Conservation (phyloP, 352 stramenopile species). For the Phytopythium vexans region DNA sequence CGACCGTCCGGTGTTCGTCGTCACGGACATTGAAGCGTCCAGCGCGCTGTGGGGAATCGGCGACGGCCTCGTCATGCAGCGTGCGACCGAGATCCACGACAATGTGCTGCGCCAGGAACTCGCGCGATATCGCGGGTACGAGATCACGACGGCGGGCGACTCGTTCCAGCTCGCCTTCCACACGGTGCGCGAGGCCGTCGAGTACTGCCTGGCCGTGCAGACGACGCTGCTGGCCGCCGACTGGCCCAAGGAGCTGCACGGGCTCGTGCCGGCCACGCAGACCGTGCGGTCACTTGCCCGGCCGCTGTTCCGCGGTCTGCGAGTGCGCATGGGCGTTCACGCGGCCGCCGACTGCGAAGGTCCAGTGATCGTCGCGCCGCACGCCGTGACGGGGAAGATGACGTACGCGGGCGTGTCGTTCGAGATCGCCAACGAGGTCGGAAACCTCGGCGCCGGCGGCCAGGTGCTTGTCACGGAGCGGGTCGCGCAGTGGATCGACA, state of each 20-base stretch:
- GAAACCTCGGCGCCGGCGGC: slow-evolving; percentile 55
- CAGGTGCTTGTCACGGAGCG: slow-evolving; percentile 62
- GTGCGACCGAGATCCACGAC: slow-evolving; percentile 26
- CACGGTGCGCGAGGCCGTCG: slow-evolving; percentile 29
- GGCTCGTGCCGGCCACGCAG: slow-evolving; percentile 18
- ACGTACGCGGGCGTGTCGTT: slow-evolving; percentile 71
- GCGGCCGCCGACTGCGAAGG: slow-evolving; percentile 26
- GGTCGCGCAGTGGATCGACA: slow-evolving; percentile 39
- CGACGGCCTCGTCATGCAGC: slow-evolving; percentile 20
- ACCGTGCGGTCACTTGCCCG: slow-evolving; percentile 12
- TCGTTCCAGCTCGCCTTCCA: slow-evolving; percentile 48
- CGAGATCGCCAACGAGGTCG: slow-evolving; percentile 65
- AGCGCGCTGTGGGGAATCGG: slow-evolving; percentile 29
- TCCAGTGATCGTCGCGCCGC: slow-evolving; percentile 40
- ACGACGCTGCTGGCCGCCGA: slow-evolving; percentile 19
- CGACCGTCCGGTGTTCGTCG: slow-evolving; percentile 29
- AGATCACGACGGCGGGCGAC: slow-evolving; percentile 48
- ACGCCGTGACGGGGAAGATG: slow-evolving; percentile 75
- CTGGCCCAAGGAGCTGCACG: slow-evolving; percentile 31
- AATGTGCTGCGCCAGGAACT: slow-evolving; percentile 27
- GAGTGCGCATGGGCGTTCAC: slow-evolving; percentile 80
- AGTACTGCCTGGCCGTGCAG: slow-evolving; percentile 31
- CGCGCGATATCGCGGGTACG: slow-evolving; percentile 33
- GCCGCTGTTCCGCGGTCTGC: slow-evolving; percentile 60
- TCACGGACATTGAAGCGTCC: slow-evolving; percentile 41